Conservation (phyloP, 345 rosid species). For the Boechera retrofracta region DNA sequence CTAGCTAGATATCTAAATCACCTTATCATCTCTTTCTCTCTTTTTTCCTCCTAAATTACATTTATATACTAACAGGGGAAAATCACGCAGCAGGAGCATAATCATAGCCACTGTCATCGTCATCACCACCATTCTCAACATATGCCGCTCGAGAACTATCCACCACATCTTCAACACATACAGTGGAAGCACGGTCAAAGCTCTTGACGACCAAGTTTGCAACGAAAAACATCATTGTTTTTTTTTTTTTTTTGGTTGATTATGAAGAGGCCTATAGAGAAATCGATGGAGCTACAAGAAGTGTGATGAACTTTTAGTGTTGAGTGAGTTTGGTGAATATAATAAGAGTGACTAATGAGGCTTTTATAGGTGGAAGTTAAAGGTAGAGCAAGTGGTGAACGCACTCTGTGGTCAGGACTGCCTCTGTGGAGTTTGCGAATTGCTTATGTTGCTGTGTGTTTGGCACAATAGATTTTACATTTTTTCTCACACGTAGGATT, state of each 20-base stretch:
- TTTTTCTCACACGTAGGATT: slow-evolving; percentile 35
- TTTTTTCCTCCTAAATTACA: not conserved
- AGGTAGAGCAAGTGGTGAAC: not conserved
- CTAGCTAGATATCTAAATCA: slow-evolving; percentile 15
- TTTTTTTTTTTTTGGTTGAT: not conserved
- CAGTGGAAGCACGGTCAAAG: not conserved
- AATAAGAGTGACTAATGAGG: slow-evolving; percentile 9
- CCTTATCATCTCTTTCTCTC: not conserved
- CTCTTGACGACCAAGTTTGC: slow-evolving; percentile 1
- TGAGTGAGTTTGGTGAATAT: slow-evolving; percentile 32
- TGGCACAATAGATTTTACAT: slow-evolving; percentile 10
- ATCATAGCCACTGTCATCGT: slow-evolving; percentile 40
- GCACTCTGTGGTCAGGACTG: not conserved
- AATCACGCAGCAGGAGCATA: slow-evolving; percentile 45
- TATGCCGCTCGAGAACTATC: slow-evolving; percentile 6
- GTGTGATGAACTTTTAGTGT: slow-evolving; percentile 3
- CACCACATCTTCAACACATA: slow-evolving; percentile 30
- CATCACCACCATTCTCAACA: slow-evolving; percentile 43
- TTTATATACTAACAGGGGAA: not conserved
- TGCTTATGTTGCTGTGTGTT: slow-evolving; percentile 33
- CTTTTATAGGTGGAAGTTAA: slow-evolving; percentile 34
- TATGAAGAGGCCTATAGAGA: not conserved
- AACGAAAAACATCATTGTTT: not conserved
- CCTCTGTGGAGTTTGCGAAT: slow-evolving; percentile 24
- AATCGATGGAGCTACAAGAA: slow-evolving; percentile 5